Evolutionary conservation across 345 rosid genomes (phyloP).

Genomic region (Isatis tinctoria): DNA sequence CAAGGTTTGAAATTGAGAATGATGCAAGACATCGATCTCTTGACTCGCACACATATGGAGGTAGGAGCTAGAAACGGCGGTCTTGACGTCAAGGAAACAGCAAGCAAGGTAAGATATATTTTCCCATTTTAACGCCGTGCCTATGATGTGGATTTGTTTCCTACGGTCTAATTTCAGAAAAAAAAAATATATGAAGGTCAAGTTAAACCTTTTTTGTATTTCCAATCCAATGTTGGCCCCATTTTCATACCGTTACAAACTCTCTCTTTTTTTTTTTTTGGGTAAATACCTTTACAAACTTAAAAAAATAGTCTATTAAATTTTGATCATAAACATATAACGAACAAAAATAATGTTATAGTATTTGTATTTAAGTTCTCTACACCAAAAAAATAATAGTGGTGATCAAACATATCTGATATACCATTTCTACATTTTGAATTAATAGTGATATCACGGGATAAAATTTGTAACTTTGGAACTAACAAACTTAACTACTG

Average conservation of each 20-base stretch:
- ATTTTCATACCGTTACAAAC: neutral
- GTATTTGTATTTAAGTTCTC: neutral
- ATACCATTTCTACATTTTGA: neutral
- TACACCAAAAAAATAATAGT: neutral
- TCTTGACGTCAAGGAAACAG: neutral
- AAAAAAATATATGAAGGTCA: neutral
- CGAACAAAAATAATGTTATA: neutral
- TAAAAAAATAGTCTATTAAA: neutral
- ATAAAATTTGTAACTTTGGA: neutral
- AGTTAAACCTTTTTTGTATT: neutral
- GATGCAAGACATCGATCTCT: constrained; percentile 6
- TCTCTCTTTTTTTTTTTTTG: too few species aligned
- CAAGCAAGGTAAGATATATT: neutral
- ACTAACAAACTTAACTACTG: too few species aligned
- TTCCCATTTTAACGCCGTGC: neutral
- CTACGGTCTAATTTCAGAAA: neutral
- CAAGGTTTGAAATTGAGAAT: constrained; percentile 11
- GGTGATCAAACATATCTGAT: neutral
- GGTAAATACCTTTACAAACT: too few species aligned
- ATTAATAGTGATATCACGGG: neutral
- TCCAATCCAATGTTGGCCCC: neutral
- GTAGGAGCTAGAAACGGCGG: constrained; percentile 2
- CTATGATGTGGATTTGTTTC: too few species aligned
- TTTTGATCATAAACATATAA: neutral
- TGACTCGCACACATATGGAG: constrained; percentile 14